A percentile compares a stretch with the other conserved stretches of the same genome.
phyloP scores from a whole-genome alignment of 225 moss, liverwort and hornwort genomes.

The Thuidium tamariscinum region DNA sequence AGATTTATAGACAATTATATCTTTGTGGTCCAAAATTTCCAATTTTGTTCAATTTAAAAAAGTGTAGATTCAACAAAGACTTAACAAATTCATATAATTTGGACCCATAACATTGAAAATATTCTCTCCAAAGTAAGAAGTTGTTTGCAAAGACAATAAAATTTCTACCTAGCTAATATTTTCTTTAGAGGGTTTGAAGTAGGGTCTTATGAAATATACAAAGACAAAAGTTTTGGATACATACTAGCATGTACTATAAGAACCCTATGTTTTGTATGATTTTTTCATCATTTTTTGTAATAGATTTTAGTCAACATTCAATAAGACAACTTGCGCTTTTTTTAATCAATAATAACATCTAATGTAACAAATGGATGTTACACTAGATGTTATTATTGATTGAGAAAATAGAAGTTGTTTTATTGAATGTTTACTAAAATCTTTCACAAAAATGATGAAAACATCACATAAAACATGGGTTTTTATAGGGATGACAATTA shows the following conservation, averaged over 20 bases:
- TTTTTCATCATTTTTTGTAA: no score
- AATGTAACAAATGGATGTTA: no score
- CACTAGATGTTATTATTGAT: no score
- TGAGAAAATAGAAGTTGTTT: no score
- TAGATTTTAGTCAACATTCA: no score
- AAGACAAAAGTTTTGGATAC: neutral
- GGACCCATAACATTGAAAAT: neutral
- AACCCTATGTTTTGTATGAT: no score
- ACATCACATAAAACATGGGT: no score
- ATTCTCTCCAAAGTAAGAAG: neutral
- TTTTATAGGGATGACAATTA: neutral
- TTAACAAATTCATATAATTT: neutral
- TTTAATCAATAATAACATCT: no score
- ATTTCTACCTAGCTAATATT: neutral
- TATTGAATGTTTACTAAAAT: no score
- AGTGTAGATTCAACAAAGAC: neutral
- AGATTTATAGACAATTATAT: neutral
- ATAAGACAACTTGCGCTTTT: no score
- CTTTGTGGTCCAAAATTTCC: neutral
- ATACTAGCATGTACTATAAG: fast-evolving
- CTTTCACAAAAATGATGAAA: no score
- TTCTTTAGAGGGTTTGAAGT: neutral
- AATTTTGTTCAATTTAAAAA: neutral
- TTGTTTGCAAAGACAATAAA: neutral
- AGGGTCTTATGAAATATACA: neutral